Base-by-base conservation (phyloP, 495 filamentous ascomycete genomes). In the Chaetomium cochliodes region DNA sequence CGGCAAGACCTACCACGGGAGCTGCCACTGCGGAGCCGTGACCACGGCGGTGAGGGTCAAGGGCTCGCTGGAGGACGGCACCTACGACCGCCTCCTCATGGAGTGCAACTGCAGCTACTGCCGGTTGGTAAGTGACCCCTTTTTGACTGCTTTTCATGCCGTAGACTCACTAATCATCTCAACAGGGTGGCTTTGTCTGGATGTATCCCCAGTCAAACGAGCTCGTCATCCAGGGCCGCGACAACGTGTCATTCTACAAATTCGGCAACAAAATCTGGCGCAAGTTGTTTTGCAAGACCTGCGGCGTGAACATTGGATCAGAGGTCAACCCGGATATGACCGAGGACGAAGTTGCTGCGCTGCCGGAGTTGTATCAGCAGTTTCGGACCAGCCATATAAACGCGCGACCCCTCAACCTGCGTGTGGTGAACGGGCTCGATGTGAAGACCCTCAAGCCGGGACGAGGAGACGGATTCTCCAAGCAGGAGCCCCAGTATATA, bases 11-110 rank as follows among this genome's bases (percentile, higher is more conserved):
- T 82, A 83, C 62, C 76, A 74, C 33, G 82, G 82, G 8, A 77
- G 77, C 68, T 85, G 82, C 70, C 82, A 84, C 66, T 85, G 82
- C 67, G 82, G 82, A 25, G 79, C 73, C 50, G 73, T 83, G 7
- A 79, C 66, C 15, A 20, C 79, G 18, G 78, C 78, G 2, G 25
- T 82, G 22, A 78, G 76, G 66, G 58, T 73, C 28, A 71, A 75
- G 47, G 71, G 72, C 20, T 62, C 79, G 13, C 33, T 71, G 13
- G 70, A 65, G 22, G 72, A 76, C 52, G 67, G 73, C 26, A 68
- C 64, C 1, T 68, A 56, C 58, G 53, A 68, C 2, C 76, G 68
- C 6, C 23, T 2, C 0, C 52, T 78, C 15, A 11, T 67, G 0
- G 74, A 81, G 39, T 78, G 77, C 66, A 80, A 80, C 68, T 83